Evolutionary conservation across 805 yeast genomes (phyloP).

Genomic region (Jamesozyma gamospora): DNA sequence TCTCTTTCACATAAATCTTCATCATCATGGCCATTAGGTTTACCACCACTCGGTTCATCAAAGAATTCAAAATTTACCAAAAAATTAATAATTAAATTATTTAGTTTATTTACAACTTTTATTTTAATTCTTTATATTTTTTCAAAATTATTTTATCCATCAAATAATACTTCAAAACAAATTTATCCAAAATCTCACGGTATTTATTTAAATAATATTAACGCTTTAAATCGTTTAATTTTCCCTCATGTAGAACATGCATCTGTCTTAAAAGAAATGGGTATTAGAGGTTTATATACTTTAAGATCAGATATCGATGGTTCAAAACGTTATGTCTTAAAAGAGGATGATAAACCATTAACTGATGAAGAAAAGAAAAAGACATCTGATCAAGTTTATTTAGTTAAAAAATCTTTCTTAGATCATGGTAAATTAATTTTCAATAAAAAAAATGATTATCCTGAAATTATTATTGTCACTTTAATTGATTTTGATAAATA

Average conservation of each 20-base stretch:
- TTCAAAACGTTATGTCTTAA: slow-evolving; percentile 29
- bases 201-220: slow-evolving; percentile 35
- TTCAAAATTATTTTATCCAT: slow-evolving; percentile 9
- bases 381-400: slow-evolving; percentile 27
- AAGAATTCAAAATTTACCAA: slow-evolving; percentile 1
- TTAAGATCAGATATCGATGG: slow-evolving; percentile 40
- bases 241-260: slow-evolving; percentile 74
- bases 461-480: slow-evolving; percentile 68
- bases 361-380: slow-evolving; percentile 30
- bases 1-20: neutral
- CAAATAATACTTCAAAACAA: slow-evolving; percentile 3
- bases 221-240: slow-evolving; percentile 43
- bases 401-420: slow-evolving; percentile 48
- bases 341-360: slow-evolving; percentile 33
- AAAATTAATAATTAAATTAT: neutral
- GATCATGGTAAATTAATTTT: slow-evolving; percentile 52
- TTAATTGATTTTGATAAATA: slow-evolving; percentile 66
- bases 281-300: slow-evolving; percentile 42
- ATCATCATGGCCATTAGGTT: slow-evolving; percentile 9
- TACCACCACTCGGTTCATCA: slow-evolving; percentile 7
- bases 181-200: slow-evolving; percentile 34
- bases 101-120: slow-evolving; percentile 5
- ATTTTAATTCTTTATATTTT: slow-evolving; percentile 9
- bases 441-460: slow-evolving; percentile 30
- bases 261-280: slow-evolving; percentile 46